Conservation (phyloP, 345 rosid species). For the Citrus reticulata region DNA sequence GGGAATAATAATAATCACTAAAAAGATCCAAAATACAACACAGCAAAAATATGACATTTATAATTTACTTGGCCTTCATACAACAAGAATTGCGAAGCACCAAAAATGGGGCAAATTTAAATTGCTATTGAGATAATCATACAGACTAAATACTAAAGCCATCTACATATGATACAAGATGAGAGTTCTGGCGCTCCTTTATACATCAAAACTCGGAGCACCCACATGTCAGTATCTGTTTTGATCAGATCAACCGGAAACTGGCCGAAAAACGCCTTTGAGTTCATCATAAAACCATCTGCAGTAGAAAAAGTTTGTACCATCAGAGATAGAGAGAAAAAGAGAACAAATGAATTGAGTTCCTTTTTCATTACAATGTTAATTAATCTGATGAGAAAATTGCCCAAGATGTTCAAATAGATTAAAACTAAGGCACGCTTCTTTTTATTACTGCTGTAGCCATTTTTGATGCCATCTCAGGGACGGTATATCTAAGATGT, state of each 20-base stretch:
- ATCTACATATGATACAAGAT: slow-evolving; percentile 20
- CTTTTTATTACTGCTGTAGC: neutral
- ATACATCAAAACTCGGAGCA: slow-evolving; percentile 8
- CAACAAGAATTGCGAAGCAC: neutral
- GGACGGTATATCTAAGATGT: neutral
- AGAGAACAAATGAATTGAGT: neutral
- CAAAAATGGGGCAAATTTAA: neutral
- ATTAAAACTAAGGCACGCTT: too few species aligned
- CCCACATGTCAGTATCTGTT: slow-evolving; percentile 10
- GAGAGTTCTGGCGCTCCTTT: neutral
- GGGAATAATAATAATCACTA: neutral
- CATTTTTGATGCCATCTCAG: neutral
- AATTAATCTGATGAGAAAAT: neutral
- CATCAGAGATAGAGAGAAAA: neutral
- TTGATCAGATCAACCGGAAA: slow-evolving; percentile 33
- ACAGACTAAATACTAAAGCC: slow-evolving; percentile 3
- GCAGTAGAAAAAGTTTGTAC: slow-evolving; percentile 20
- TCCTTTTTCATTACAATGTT: neutral
- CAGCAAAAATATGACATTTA: neutral
- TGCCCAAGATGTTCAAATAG: neutral
- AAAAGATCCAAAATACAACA: neutral
- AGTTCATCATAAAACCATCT: slow-evolving; percentile 68
- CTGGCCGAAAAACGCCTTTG: slow-evolving; percentile 54
- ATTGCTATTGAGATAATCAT: neutral
- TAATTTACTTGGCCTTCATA: neutral